Evolutionary conservation across 2,329 filamentous ascomycete genomes (phyloP).

Genomic region (Pseudopithomyces chartarum): DNA sequence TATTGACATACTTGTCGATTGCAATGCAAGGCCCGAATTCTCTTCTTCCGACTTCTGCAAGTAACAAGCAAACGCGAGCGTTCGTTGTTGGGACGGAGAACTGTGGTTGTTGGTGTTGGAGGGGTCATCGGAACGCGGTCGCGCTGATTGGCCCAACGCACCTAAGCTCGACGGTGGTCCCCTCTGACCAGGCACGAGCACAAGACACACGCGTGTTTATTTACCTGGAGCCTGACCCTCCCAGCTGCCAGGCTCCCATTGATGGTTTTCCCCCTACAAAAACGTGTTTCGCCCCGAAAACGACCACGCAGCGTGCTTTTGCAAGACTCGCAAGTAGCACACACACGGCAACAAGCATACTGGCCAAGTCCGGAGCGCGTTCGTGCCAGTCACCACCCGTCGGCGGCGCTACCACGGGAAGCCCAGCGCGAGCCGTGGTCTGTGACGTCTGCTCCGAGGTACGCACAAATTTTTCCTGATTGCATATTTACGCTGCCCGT

Average conservation of each 20-base stretch:
- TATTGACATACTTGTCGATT: too few relatives aligned
- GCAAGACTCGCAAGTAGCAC: neutral
- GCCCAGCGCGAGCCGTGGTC: neutral
- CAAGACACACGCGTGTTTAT: constrained; percentile 1
- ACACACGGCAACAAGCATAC: too few relatives aligned
- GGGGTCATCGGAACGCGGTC: too few relatives aligned
- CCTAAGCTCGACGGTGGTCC: neutral
- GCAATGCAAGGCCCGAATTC: too few relatives aligned
- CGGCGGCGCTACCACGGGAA: neutral
- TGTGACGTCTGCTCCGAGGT: constrained; percentile 5
- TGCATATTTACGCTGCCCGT: constrained; percentile 3
- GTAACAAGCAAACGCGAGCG: too few relatives aligned
- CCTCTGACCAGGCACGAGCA: neutral
- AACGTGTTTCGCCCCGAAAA: neutral
- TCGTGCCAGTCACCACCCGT: neutral
- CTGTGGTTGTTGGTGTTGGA: too few relatives aligned
- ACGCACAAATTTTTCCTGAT: constrained; percentile 1
- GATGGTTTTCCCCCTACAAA: neutral
- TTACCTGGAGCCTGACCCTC: neutral
- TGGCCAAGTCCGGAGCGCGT: neutral
- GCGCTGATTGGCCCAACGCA: neutral
- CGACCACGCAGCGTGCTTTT: too few relatives aligned
- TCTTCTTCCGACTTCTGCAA: too few relatives aligned
- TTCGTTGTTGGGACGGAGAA: too few relatives aligned
- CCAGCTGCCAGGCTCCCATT: neutral